These are phyloP conservation scores for Francoa sonchifolia DNA, from an alignment of 441 rosid genomes.

Conservation along the genomic window DNA sequence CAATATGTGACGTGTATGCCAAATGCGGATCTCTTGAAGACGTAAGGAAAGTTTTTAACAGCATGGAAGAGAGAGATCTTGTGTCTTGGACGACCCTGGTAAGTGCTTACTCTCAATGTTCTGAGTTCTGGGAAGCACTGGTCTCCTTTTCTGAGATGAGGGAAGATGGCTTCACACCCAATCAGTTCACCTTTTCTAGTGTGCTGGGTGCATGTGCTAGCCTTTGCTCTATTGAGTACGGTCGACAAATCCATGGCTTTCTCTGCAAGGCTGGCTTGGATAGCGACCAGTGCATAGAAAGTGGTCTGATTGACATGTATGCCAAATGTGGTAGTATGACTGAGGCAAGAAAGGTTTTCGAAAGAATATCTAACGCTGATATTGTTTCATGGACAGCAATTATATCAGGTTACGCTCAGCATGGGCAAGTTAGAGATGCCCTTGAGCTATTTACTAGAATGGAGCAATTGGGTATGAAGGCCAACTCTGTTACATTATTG, in stretches of 20 bases:
- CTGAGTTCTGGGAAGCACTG: slow-evolving; percentile 28
- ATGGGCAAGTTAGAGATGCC: slow-evolving; percentile 22
- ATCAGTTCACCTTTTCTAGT: slow-evolving; percentile 23
- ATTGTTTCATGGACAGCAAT: slow-evolving; percentile 30
- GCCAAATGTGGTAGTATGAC: slow-evolving; percentile 29
- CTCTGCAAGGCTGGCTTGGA: slow-evolving; percentile 21
- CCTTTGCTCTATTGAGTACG: slow-evolving; percentile 27
- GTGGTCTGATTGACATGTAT: slow-evolving; percentile 35
- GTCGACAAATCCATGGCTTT: slow-evolving; percentile 31
- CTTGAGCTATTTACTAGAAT: slow-evolving; percentile 19
- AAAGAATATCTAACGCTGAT: slow-evolving; percentile 15
- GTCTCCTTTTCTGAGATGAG: slow-evolving; percentile 28
- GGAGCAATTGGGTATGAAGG: slow-evolving; percentile 20
- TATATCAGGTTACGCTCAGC: slow-evolving; percentile 29
- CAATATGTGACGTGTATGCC: slow-evolving; percentile 33
- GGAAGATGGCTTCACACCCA: slow-evolving; percentile 26
- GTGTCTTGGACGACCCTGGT: slow-evolving; percentile 35
- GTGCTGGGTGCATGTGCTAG: slow-evolving; percentile 29
- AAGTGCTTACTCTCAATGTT: slow-evolving; percentile 30
- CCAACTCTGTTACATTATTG: slow-evolving; percentile 28
- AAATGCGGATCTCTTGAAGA: slow-evolving; percentile 29
- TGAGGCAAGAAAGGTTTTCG: slow-evolving; percentile 25
- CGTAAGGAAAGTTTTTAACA: slow-evolving; percentile 25
- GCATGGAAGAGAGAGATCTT: slow-evolving; percentile 17
- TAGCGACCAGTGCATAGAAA: slow-evolving; percentile 23